phyloP scores from a whole-genome alignment of 2,329 filamentous ascomycete species.

The Ophiostoma sp. region DNA sequence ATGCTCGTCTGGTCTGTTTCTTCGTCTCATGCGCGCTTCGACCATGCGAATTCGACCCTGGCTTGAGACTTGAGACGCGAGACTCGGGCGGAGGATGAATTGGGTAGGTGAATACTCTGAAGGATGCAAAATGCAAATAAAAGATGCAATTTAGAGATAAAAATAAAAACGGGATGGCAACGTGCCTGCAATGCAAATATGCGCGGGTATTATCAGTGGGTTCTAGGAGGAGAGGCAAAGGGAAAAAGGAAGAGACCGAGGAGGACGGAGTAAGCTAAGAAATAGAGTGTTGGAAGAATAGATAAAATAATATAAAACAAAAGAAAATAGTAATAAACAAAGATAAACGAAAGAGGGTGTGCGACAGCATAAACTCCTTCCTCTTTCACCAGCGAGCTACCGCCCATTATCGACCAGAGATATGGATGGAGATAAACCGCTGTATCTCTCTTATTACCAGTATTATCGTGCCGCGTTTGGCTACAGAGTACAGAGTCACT shows the following conservation, averaged over 20 bases:
- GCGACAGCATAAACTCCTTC: conserved; percentile 20
- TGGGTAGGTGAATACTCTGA: background rate
- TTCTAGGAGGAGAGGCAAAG: background rate
- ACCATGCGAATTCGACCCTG: background rate
- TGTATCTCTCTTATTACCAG: background rate
- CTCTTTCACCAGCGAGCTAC: conserved; percentile 16
- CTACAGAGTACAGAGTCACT: background rate
- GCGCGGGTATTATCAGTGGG: conserved; percentile 3
- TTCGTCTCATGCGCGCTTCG: background rate
- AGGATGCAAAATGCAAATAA: background rate
- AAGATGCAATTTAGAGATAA: background rate
- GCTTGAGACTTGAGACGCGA: too few species aligned
- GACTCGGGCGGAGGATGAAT: background rate
- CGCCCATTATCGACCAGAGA: background rate
- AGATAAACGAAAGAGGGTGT: conserved; percentile 16
- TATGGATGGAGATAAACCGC: conserved; percentile 13
- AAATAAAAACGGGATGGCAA: background rate
- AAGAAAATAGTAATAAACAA: background rate
- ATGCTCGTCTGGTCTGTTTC: background rate
- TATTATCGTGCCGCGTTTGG: background rate
- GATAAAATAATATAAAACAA: background rate
- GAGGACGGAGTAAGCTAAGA: background rate
- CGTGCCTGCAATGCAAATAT: background rate
- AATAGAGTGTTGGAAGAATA: background rate
- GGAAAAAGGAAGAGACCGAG: background rate